Percentiles rank a stretch among this genome's conserved stretches.
phyloP scores from a whole-genome alignment of 305 asterid genomes.

The Withania somnifera region DNA sequence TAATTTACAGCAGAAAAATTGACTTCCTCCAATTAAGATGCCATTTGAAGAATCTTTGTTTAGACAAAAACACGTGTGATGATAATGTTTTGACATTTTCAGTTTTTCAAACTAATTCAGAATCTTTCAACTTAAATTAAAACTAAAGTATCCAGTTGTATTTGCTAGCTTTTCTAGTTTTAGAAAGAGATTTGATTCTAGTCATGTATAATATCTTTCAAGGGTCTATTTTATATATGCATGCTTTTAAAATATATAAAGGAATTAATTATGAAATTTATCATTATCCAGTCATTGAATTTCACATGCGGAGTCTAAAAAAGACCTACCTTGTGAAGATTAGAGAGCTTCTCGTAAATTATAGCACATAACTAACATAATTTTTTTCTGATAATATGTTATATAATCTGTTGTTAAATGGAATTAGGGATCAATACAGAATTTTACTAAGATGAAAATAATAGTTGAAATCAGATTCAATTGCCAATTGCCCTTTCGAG shows the following conservation, averaged over 20 bases:
- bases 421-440: too few relatives aligned
- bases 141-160: constrained; percentile 4
- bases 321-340: too few relatives aligned
- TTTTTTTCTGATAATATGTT: too few relatives aligned
- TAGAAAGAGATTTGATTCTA: neutral
- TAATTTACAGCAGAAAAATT: constrained; percentile 3
- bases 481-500: too few relatives aligned
- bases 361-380: too few relatives aligned
- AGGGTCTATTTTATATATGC: constrained; percentile 4
- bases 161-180: neutral
- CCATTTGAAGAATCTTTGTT: neutral
- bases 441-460: too few relatives aligned
- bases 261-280: neutral
- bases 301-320: too few relatives aligned
- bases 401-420: too few relatives aligned
- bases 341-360: too few relatives aligned
- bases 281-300: neutral
- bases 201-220: neutral
- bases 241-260: constrained; percentile 3
- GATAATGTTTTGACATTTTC: constrained; percentile 9
- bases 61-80: neutral
- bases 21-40: neutral
- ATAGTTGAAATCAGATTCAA: too few relatives aligned
- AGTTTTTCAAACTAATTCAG: neutral
- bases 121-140: neutral